phyloP scores from a whole-genome alignment of 495 filamentous ascomycete genomes.

The Elaphomyces granulatus region DNA sequence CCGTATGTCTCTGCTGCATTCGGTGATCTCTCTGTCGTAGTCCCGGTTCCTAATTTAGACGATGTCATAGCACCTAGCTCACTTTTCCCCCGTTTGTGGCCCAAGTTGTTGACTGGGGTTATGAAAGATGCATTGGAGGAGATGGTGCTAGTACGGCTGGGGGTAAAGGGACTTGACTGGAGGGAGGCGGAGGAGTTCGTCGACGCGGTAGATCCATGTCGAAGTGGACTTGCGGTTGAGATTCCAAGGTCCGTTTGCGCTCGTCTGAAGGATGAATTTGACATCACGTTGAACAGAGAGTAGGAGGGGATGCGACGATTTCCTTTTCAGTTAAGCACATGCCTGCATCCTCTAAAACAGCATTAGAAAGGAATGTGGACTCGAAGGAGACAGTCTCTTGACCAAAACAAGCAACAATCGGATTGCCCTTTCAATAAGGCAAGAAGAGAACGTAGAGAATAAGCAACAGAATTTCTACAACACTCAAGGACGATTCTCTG shows the following conservation, averaged over 20 bases:
- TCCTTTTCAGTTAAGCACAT: constrained; percentile 28
- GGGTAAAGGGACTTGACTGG: constrained; percentile 47
- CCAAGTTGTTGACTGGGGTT: constrained; percentile 28
- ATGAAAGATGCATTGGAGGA: constrained; percentile 64
- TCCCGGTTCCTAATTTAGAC: constrained; percentile 12
- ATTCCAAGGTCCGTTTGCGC: constrained; percentile 49
- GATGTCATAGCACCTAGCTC: constrained; percentile 42
- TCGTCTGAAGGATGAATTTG: constrained; percentile 38
- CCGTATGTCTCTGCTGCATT: constrained; percentile 48
- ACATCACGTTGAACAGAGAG: constrained; percentile 24
- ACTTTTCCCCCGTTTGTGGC: constrained; percentile 66
- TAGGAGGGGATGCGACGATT: constrained; percentile 19
- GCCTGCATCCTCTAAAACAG: constrained; percentile 26
- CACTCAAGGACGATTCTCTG: background rate
- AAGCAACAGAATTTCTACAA: background rate
- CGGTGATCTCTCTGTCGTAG: constrained; percentile 25
- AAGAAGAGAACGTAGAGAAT: too few relatives aligned
- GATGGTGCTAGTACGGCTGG: constrained; percentile 59
- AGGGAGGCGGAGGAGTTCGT: constrained; percentile 62
- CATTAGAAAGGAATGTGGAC: constrained; percentile 21
- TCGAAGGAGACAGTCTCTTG: constrained; percentile 13
- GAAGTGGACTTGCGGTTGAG: constrained; percentile 42
- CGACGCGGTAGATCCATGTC: constrained; percentile 66
- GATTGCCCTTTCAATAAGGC: too few relatives aligned
- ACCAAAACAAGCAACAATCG: background rate